phyloP scores from a whole-genome alignment of 2,329 filamentous ascomycete genomes.

The Kalmusia sp. region DNA sequence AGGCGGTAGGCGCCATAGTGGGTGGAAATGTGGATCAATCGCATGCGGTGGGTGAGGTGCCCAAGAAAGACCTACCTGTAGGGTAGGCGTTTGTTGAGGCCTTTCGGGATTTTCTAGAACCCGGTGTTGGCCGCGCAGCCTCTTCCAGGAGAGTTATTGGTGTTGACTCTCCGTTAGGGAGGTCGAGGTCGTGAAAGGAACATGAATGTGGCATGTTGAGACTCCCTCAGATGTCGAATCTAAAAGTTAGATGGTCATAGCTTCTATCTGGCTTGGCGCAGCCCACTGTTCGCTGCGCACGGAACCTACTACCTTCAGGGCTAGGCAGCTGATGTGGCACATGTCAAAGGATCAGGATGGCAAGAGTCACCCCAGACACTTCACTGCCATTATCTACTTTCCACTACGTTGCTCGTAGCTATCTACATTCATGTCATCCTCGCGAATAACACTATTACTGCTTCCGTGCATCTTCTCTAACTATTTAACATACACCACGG shows the following conservation, averaged over 20 bases:
- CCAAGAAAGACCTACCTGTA: background rate
- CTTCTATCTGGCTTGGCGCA: too few species aligned
- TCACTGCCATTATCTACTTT: conserved; percentile 23
- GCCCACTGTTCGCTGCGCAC: background rate
- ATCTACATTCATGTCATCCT: background rate
- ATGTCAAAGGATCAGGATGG: background rate
- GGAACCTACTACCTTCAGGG: background rate
- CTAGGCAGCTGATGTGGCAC: background rate
- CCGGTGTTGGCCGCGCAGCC: background rate
- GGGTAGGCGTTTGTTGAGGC: background rate
- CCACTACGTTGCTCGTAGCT: conserved; percentile 5
- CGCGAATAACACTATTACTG: conserved; percentile 14
- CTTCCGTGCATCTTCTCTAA: background rate
- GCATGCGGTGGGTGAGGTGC: background rate
- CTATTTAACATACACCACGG: conserved; percentile 23
- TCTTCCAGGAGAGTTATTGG: too few species aligned
- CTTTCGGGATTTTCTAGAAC: background rate
- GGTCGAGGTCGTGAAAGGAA: background rate
- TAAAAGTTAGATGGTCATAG: conserved; percentile 28
- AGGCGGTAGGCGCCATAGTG: conserved; percentile 40
- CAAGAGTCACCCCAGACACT: background rate
- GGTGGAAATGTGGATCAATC: background rate
- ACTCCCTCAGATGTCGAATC: conserved; percentile 1
- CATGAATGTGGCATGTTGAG: background rate
- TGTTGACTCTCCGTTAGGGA: background rate